These are phyloP conservation scores for Halteria grandinella DNA, from an alignment of 73 alveolate species.

Conservation along the genomic window DNA sequence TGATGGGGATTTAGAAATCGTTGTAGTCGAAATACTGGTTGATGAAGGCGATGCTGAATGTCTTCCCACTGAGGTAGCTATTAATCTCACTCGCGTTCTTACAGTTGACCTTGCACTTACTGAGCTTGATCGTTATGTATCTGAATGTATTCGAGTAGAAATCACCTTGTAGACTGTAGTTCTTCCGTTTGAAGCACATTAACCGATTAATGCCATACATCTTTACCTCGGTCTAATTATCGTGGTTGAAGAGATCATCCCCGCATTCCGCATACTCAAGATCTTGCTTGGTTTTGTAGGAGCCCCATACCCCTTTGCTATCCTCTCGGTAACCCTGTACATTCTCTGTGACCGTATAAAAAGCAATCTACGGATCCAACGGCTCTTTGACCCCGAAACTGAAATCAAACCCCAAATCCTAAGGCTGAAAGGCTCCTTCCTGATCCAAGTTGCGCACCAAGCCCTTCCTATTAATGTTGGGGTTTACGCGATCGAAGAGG, in stretches of 20 bases:
- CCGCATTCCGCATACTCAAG: slow-evolving; percentile 1
- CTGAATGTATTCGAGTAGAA: too few species aligned
- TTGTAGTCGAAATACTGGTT: slow-evolving; percentile 32
- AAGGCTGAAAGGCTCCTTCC: slow-evolving; percentile 16
- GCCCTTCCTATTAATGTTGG: not conserved
- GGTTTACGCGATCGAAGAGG: not conserved
- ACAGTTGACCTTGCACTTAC: slow-evolving; percentile 1
- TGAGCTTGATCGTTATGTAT: too few species aligned
- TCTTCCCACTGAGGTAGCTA: slow-evolving; percentile 3
- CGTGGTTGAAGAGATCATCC: not conserved
- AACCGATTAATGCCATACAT: slow-evolving; percentile 7
- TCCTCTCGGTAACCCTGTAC: too few species aligned
- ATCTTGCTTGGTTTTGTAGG: too few species aligned
- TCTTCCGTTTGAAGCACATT: too few species aligned
- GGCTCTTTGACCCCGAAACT: not conserved
- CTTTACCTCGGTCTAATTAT: not conserved
- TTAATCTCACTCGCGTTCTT: not conserved
- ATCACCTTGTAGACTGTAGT: too few species aligned
- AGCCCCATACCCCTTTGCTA: too few species aligned
- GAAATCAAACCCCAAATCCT: slow-evolving; percentile 4
- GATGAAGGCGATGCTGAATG: slow-evolving; percentile 16
- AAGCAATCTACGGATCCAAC: not conserved
- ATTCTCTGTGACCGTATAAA: not conserved
- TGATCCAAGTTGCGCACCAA: not conserved
- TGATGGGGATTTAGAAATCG: not conserved